Base-by-base conservation (phyloP, 805 yeast genomes). In the Maudiozyma barnettii region DNA sequence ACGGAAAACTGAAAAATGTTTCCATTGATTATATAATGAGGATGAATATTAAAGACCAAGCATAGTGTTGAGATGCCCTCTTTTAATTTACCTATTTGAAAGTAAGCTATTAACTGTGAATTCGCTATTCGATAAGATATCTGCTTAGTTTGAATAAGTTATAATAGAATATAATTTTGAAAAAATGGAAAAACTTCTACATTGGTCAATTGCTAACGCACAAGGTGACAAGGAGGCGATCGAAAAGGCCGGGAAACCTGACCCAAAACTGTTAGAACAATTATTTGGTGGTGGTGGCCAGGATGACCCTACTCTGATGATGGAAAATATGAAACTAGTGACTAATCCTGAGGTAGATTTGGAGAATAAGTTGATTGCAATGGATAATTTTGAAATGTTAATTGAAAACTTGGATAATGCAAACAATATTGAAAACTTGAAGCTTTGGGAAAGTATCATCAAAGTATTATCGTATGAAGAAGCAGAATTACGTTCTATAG, bases 361-460 rank as follows among this genome's bases (percentile, higher is more conserved):
- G 20, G 91, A 84, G 38, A 74, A 74, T 55, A 84, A 83, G 56
- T 71, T 82, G 45, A 76, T 77, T 8, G 95, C 97, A 0, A 76
- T 89, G 50, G 97, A 91, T 54, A 87, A 88, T 63, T 84, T 91
- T 58, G 96, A 91, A 63, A 88, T 90, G 91, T 71, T 91, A 45
- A 82, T 93, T 43, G 98, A 91, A 61, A 89, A 89, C 58, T 66
- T 91, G 50, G 98, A 93, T 65, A 93, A 93, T 64, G 98, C 98
- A 21, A 90, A 91, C 66, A 88, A 88, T 58, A 81, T 91, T 54
- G 91, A 85, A 53, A 84, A 83, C 56, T 61, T 90, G 71, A 78
- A 79, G 53, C 73, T 89, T 52, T 93, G 98, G 99, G 78, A 74
- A 20, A 71, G 81, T 2, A 63, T 90, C 39, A 69, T 88, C n/a